A percentile compares a stretch with the other conserved stretches of the same genome.
Evolutionary conservation across 805 yeast species (phyloP).

Genomic region (Starmerella gropengiesseri): DNA sequence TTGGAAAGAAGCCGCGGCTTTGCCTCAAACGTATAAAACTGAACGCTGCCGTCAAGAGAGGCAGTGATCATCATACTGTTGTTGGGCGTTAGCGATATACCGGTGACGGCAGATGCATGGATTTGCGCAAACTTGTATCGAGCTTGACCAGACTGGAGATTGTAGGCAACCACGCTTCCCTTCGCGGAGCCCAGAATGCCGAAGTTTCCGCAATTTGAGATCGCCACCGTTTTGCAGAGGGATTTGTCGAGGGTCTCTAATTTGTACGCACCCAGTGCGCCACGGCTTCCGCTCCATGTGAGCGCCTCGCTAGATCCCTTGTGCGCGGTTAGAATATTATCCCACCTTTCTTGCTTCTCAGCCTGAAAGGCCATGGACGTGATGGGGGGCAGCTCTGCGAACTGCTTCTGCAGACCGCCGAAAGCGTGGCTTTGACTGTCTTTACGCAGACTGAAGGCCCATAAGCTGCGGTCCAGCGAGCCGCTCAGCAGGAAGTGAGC

Average conservation of each 20-base stretch:
- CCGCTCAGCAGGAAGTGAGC: conserved; percentile 82
- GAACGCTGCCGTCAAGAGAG: conserved; percentile 82
- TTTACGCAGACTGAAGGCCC: conserved; percentile 87
- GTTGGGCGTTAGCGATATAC: conserved; percentile 80
- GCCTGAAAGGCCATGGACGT: conserved; percentile 58
- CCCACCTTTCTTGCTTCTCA: conserved; percentile 84
- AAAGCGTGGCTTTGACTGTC: conserved; percentile 94
- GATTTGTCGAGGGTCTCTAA: conserved; percentile 71
- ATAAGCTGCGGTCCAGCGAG: conserved; percentile 72
- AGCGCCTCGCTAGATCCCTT: conserved; percentile 73
- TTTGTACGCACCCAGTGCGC: conserved; percentile 60
- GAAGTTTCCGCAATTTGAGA: conserved; percentile 92
- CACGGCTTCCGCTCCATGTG: conserved; percentile 76
- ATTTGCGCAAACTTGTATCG: conserved; percentile 62
- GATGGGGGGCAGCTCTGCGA: conserved; percentile 59
- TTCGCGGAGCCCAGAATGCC: conserved; percentile 78
- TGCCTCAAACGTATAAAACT: conserved; percentile 72
- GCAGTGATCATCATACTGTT: conserved; percentile 76
- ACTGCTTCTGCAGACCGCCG: conserved; percentile 52
- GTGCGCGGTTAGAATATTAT: conserved; percentile 80
- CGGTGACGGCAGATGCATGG: conserved; percentile 60
- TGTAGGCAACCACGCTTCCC: conserved; percentile 79
- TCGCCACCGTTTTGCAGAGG: conserved; percentile 57
- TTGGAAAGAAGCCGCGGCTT: conserved; percentile 25
- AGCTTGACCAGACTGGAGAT: conserved; percentile 80